Percentiles rank a stretch among this genome's conserved stretches.
phyloP scores from a whole-genome alignment of 805 yeast genomes.

The Candida peoriensis region DNA sequence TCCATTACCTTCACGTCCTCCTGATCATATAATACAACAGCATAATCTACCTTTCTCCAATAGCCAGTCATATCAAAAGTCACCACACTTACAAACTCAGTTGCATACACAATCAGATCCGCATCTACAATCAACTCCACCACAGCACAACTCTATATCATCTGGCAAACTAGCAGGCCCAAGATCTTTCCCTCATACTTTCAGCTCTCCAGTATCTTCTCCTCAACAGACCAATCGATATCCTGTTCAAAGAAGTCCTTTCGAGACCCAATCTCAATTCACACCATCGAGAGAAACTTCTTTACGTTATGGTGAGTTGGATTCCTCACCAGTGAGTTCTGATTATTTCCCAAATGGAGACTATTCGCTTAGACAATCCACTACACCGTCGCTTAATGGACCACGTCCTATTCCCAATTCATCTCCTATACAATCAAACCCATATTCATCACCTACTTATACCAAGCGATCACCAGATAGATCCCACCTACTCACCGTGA shows the following conservation, averaged over 20 bases:
- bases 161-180: slow-evolving; percentile 16
- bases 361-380: too few species aligned
- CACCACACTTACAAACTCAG: not conserved
- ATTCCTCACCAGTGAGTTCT: too few species aligned
- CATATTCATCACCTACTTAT: slow-evolving; percentile 4
- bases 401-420: not conserved
- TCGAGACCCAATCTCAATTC: too few species aligned
- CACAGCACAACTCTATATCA: slow-evolving; percentile 4
- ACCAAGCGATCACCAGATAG: slow-evolving; percentile 10
- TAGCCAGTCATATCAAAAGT: not conserved
- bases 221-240: not conserved
- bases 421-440: not conserved
- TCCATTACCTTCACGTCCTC: slow-evolving; percentile 20
- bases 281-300: too few species aligned
- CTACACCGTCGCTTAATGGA: not conserved
- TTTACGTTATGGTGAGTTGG: too few species aligned
- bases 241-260: slow-evolving; percentile 1
- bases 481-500: slow-evolving; percentile 2
- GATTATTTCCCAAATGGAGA: too few species aligned
- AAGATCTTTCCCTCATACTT: slow-evolving; percentile 16
- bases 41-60: slow-evolving; percentile 7
- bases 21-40: slow-evolving; percentile 18
- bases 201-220: slow-evolving; percentile 6
- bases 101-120: not conserved
- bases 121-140: not conserved